Evolutionary conservation across 2,329 filamentous ascomycete species (phyloP).

Genomic region (Microdochium nivale): DNA sequence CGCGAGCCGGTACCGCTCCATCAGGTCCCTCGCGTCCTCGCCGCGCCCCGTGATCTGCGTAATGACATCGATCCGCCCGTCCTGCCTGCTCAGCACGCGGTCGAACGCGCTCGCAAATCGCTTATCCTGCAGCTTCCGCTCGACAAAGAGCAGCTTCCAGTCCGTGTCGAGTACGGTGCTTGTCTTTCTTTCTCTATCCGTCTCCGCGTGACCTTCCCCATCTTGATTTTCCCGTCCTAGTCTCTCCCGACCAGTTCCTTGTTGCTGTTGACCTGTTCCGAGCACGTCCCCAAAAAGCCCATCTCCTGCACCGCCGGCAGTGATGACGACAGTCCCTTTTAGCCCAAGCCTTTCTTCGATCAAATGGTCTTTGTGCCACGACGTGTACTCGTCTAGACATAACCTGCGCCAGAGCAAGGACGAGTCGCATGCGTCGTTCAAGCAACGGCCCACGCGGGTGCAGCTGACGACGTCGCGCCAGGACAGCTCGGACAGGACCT

Average conservation of each 20-base stretch:
- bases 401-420: background rate
- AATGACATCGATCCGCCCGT: background rate
- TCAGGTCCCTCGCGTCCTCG: background rate
- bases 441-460: background rate
- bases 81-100: background rate
- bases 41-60: background rate
- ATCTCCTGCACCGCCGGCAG: background rate
- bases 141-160: background rate
- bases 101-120: background rate
- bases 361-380: background rate
- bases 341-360: background rate
- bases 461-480: background rate
- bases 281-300: background rate
- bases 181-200: background rate
- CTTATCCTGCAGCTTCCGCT: background rate
- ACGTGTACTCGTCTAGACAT: background rate
- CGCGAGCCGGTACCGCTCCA: background rate
- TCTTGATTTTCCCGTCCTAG: too few relatives aligned
- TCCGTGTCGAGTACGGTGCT: background rate
- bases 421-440: background rate
- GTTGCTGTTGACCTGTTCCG: background rate
- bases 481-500: background rate
- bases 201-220: too few relatives aligned
- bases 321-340: background rate
- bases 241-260: too few relatives aligned